phyloP scores from a whole-genome alignment of 192 early-diverging fungal species.

The Geranomyces michiganensis region DNA sequence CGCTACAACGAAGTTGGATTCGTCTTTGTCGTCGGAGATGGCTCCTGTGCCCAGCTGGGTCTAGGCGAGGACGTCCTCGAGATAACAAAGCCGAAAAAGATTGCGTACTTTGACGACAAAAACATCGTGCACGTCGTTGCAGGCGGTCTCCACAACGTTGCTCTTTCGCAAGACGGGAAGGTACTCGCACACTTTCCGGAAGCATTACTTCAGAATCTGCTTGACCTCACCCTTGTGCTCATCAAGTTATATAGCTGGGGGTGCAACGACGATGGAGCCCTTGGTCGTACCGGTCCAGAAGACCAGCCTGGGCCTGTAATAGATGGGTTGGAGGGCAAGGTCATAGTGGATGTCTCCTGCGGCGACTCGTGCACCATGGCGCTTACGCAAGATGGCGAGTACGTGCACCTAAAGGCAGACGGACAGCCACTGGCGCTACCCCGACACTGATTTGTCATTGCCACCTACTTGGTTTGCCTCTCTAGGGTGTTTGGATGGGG shows the following conservation, averaged over 20 bases:
- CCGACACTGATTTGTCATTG: too few relatives aligned
- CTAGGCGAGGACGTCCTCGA: slow-evolving; percentile 77
- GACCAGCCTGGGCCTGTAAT: slow-evolving; percentile 63
- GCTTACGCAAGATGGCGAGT: slow-evolving; percentile 72
- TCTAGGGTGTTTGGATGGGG: slow-evolving; percentile 84
- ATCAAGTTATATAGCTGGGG: slow-evolving; percentile 87
- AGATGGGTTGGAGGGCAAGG: slow-evolving; percentile 72
- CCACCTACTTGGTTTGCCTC: too few relatives aligned
- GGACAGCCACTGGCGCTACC: too few relatives aligned
- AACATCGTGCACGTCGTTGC: slow-evolving; percentile 77
- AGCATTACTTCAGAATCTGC: not conserved
- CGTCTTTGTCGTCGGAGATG: slow-evolving; percentile 85
- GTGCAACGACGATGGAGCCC: slow-evolving; percentile 88
- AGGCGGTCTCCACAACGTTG: slow-evolving; percentile 89
- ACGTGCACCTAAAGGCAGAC: too few relatives aligned
- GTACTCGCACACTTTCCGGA: slow-evolving; percentile 37
- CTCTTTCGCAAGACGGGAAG: slow-evolving; percentile 72
- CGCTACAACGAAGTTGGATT: slow-evolving; percentile 48
- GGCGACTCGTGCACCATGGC: slow-evolving; percentile 85
- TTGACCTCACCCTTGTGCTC: not conserved
- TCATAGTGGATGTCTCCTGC: slow-evolving; percentile 76
- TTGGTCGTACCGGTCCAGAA: slow-evolving; percentile 73
- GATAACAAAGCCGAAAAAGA: slow-evolving; percentile 74
- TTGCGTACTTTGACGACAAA: slow-evolving; percentile 69
- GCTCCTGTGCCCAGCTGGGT: slow-evolving; percentile 91